A percentile compares a stretch with the other conserved stretches of the same genome.
Conservation (phyloP, 176 grass and related monocot genomes). For the Panicum miliaceum region DNA sequence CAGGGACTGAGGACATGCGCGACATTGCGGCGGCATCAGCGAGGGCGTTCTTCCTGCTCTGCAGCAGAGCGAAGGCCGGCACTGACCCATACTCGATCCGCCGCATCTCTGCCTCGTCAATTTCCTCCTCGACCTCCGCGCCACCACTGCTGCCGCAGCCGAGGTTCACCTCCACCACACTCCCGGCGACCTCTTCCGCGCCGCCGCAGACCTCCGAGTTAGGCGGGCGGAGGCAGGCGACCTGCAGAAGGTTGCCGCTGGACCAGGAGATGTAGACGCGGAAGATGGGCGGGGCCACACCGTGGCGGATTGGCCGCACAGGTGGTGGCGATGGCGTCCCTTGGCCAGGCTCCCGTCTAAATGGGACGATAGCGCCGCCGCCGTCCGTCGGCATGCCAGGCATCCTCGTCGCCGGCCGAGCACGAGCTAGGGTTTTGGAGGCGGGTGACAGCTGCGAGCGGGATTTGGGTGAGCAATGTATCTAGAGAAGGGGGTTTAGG, state of each 20-base stretch:
- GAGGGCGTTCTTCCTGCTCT: conserved; percentile 79
- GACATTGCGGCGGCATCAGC: conserved; percentile 56
- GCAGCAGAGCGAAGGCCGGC: conserved; percentile 72
- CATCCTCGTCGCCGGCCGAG: conserved; percentile 55
- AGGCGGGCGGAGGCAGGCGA: conserved; percentile 69
- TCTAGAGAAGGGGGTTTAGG: neutral
- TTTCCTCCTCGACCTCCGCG: conserved; percentile 52
- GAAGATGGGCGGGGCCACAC: conserved; percentile 63
- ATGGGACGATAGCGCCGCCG: conserved; percentile 63
- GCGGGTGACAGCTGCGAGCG: neutral
- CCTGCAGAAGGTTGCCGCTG: conserved; percentile 80
- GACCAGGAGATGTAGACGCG: conserved; percentile 90
- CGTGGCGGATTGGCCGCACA: conserved; percentile 66
- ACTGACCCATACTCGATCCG: conserved; percentile 86
- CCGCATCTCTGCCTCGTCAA: conserved; percentile 69
- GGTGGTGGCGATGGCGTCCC: conserved; percentile 37
- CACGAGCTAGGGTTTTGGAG: conserved; percentile 60
- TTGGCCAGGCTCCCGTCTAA: conserved; percentile 51
- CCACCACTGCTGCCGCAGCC: conserved; percentile 29
- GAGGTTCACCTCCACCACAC: conserved; percentile 81
- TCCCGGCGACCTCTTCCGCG: conserved; percentile 54
- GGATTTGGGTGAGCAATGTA: neutral
- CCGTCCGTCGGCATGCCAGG: conserved; percentile 66
- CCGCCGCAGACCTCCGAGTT: conserved; percentile 14
- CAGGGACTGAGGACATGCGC: conserved; percentile 53